Evolutionary conservation across 164 flowering plant species (phyloP).

Genomic region (Sextonia rubra): DNA sequence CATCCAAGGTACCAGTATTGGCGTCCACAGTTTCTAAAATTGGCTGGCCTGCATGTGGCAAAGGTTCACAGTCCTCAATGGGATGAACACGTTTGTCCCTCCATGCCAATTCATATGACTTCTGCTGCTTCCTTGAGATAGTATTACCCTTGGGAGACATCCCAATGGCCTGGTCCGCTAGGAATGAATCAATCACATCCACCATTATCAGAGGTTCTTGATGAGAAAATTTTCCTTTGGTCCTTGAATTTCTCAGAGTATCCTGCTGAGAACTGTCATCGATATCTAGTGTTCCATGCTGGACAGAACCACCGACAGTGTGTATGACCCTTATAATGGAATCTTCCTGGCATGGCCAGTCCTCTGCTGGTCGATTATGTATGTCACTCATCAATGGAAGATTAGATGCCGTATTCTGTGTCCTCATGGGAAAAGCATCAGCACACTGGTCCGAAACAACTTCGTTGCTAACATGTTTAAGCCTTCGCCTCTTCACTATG

Average conservation of each 20-base stretch:
- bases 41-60: neutral
- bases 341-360: neutral
- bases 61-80: neutral
- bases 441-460: slow-evolving; percentile 1
- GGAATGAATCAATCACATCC: neutral
- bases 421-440: slow-evolving; percentile 3
- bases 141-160: neutral
- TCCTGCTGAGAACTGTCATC: neutral
- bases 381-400: neutral
- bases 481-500: slow-evolving; percentile 7
- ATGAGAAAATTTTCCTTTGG: neutral
- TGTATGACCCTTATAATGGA: neutral
- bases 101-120: neutral
- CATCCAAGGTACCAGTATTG: neutral
- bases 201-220: neutral
- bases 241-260: neutral
- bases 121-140: neutral
- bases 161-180: neutral
- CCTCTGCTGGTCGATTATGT: slow-evolving; percentile 2
- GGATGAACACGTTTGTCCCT: neutral
- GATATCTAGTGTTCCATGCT: neutral
- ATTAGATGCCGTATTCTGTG: neutral
- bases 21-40: neutral
- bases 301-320: neutral
- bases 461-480: neutral